Evolutionary conservation across 306 rosid species (phyloP).

Genomic region (Cucumis melo): DNA sequence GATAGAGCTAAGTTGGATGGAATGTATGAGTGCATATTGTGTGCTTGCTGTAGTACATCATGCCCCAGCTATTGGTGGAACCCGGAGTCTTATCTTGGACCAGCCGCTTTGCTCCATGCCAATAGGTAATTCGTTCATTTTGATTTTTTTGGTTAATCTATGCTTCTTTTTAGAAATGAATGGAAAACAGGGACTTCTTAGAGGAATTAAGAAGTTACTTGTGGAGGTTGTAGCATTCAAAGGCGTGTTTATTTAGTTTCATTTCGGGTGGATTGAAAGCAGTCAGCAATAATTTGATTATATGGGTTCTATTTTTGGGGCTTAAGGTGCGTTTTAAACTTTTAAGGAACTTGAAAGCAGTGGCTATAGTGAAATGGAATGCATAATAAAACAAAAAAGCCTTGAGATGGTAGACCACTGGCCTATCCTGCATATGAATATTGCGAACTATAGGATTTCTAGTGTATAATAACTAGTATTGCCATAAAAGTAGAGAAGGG

Average conservation of each 20-base stretch:
- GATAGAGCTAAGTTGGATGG: slow-evolving; percentile 88
- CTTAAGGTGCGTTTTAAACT: neutral
- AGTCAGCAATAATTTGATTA: neutral
- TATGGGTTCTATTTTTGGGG: neutral
- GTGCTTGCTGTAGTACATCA: slow-evolving; percentile 96
- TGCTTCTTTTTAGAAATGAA: neutral
- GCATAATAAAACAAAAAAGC: neutral
- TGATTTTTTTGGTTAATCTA: neutral
- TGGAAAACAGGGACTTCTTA: neutral
- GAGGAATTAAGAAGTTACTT: neutral
- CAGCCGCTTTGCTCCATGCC: slow-evolving; percentile 95
- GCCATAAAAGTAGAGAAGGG: neutral
- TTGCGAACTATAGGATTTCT: neutral
- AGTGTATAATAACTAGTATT: neutral
- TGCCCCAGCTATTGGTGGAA: slow-evolving; percentile 99
- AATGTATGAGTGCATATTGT: slow-evolving; percentile 94
- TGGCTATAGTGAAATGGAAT: neutral
- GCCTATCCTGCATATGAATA: neutral
- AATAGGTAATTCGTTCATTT: slow-evolving; percentile 40
- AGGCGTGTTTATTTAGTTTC: neutral
- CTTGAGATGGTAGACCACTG: neutral
- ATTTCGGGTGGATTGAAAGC: neutral
- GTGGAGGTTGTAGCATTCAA: neutral
- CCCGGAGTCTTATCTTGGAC: slow-evolving; percentile 89
- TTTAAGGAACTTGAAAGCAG: neutral